Evolutionary conservation across 495 filamentous ascomycete genomes (phyloP).

Genomic region (Neurospora sp.): DNA sequence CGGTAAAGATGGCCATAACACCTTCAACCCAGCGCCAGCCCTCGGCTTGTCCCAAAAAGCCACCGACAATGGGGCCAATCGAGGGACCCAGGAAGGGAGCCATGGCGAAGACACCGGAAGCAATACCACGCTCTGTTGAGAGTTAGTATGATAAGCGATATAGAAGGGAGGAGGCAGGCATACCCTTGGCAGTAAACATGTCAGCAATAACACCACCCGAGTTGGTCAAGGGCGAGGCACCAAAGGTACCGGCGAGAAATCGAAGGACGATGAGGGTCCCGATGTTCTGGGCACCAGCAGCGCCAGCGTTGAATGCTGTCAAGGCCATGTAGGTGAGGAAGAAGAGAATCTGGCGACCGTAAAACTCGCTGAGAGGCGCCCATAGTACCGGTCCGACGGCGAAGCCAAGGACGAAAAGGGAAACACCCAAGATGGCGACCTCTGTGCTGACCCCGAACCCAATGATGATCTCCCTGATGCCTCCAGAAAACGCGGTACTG

Average conservation of each 20-base stretch:
- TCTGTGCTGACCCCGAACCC: conserved; percentile 51
- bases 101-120: conserved; percentile 52
- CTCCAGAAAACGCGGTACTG: conserved; percentile 67
- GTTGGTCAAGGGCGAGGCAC: conserved; percentile 63
- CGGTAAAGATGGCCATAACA: conserved; percentile 58
- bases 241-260: conserved; percentile 73
- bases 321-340: conserved; percentile 51
- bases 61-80: conserved; percentile 47
- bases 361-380: conserved; percentile 54
- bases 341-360: conserved; percentile 63
- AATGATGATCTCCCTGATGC: conserved; percentile 48
- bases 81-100: conserved; percentile 64
- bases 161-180: neutral
- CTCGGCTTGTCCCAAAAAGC: conserved; percentile 39
- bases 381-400: conserved; percentile 57
- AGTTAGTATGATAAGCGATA: neutral
- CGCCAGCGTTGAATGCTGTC: conserved; percentile 60
- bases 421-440: conserved; percentile 56
- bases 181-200: conserved; percentile 49
- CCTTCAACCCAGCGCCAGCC: conserved; percentile 66
- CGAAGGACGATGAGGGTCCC: conserved; percentile 60
- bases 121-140: conserved; percentile 48
- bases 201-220: conserved; percentile 67
- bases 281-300: conserved; percentile 51
- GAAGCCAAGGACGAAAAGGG: conserved; percentile 67